phyloP scores from a whole-genome alignment of 2,329 filamentous ascomycete species.

The Lasiodiplodia citricola region DNA sequence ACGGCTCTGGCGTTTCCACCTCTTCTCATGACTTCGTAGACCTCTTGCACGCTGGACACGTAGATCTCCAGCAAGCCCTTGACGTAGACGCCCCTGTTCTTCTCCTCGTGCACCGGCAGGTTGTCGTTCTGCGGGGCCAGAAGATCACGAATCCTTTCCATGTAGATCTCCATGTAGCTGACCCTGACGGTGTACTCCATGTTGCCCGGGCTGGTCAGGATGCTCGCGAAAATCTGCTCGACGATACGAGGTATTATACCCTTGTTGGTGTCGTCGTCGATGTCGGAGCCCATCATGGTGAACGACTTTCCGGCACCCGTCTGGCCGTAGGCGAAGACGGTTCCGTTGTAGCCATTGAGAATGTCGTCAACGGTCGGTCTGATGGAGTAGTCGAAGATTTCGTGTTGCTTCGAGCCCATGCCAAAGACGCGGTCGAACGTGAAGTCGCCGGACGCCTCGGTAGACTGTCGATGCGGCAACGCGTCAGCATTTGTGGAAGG shows the following conservation, averaged over 20 bases:
- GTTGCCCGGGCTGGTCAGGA: constrained; percentile 85
- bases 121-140: constrained; percentile 94
- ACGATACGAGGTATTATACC: constrained; percentile 97
- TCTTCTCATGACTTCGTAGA: constrained; percentile 94
- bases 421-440: constrained; percentile 98
- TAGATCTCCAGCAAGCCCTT: constrained; percentile 95
- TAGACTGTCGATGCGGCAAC: constrained; percentile 63
- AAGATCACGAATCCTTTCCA: constrained; percentile 96
- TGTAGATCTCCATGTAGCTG: constrained; percentile 99
- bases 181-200: constrained; percentile 99
- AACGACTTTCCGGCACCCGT: constrained; percentile 98
- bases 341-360: constrained; percentile 98
- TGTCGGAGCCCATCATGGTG: constrained; percentile 97
- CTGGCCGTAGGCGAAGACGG: constrained; percentile 97
- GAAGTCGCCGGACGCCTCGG: constrained; percentile 78
- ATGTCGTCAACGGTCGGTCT: constrained; percentile 96
- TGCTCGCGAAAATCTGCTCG: constrained; percentile 96
- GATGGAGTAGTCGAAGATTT: constrained; percentile 99
- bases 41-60: constrained; percentile 91
- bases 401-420: constrained; percentile 86
- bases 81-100: constrained; percentile 93
- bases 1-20: constrained; percentile 90
- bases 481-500: constrained; percentile 24
- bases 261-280: constrained; percentile 84
- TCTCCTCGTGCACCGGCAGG: constrained; percentile 96